Conservation (phyloP, 2,329 filamentous ascomycete genomes). For the Tolypocladium amazonense region DNA sequence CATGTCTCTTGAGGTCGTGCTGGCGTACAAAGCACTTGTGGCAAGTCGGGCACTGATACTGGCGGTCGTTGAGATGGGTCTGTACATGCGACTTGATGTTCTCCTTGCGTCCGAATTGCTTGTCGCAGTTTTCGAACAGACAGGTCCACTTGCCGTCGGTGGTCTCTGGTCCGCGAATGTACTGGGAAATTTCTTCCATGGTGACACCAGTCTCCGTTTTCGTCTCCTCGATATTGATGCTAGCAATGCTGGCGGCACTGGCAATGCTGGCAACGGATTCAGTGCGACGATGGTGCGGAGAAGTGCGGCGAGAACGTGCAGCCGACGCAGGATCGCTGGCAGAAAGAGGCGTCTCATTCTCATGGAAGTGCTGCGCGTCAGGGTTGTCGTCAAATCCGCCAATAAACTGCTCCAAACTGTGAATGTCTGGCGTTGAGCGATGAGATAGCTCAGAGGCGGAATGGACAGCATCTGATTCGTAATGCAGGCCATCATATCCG, state of each 20-base stretch:
- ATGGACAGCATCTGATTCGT: constrained; percentile 18
- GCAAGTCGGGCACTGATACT: constrained; percentile 89
- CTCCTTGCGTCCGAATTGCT: constrained; percentile 92
- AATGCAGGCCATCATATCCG: constrained; percentile 20
- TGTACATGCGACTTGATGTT: constrained; percentile 99
- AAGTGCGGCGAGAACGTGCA: constrained; percentile 11
- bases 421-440: constrained; percentile 40
- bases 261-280: constrained; percentile 49
- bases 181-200: constrained; percentile 69
- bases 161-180: constrained; percentile 62
- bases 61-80: constrained; percentile 91
- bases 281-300: constrained; percentile 38
- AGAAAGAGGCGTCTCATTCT: constrained; percentile 1
- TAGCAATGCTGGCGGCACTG: constrained; percentile 48
- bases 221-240: constrained; percentile 54
- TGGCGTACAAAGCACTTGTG: constrained; percentile 94
- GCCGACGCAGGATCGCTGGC: constrained; percentile 9
- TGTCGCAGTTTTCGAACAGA: constrained; percentile 67
- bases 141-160: constrained; percentile 73
- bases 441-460: constrained; percentile 40
- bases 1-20: constrained; percentile 93
- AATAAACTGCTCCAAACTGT: constrained; percentile 32
- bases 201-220: constrained; percentile 76
- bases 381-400: constrained; percentile 33
- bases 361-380: constrained; percentile 21